Evolutionary conservation across 2,329 filamentous ascomycete species (phyloP).

Genomic region (Escovopsis sp.): DNA sequence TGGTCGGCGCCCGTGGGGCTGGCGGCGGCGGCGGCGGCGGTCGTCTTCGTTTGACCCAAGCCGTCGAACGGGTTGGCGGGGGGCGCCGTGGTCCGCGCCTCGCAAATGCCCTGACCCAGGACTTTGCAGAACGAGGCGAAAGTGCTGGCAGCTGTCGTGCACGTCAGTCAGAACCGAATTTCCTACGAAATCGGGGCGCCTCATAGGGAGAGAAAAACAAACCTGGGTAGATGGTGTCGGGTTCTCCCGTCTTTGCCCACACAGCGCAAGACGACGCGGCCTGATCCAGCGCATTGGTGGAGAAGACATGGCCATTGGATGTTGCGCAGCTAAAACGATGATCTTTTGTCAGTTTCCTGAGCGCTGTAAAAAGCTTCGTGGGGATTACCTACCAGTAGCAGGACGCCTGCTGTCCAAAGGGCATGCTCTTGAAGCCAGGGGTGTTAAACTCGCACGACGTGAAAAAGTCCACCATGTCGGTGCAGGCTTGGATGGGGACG

Average conservation of each 20-base stretch:
- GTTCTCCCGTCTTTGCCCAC: slow-evolving; percentile 16
- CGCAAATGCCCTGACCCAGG: slow-evolving; percentile 14
- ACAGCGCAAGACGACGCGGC: slow-evolving; percentile 16
- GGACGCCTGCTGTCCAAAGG: slow-evolving; percentile 14
- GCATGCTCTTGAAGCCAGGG: slow-evolving; percentile 12
- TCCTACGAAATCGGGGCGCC: too few relatives aligned
- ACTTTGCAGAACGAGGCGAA: slow-evolving; percentile 17
- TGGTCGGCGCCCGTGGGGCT: background rate
- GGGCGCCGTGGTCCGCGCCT: slow-evolving; percentile 6
- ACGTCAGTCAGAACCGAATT: slow-evolving; percentile 2
- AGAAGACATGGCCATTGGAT: slow-evolving; percentile 8
- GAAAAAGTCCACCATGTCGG: slow-evolving; percentile 14
- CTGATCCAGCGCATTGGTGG: slow-evolving; percentile 17
- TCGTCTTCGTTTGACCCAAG: background rate
- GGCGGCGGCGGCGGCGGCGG: background rate
- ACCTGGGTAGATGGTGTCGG: slow-evolving; percentile 14
- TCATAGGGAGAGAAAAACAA: slow-evolving; percentile 1
- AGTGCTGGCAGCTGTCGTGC: slow-evolving; percentile 13
- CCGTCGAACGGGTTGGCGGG: background rate
- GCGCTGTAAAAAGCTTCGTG: background rate
- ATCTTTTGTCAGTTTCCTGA: slow-evolving; percentile 6
- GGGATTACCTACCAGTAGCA: slow-evolving; percentile 18
- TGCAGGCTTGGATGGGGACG: background rate
- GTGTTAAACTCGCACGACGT: slow-evolving; percentile 13
- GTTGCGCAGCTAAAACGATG: slow-evolving; percentile 10